Conservation (phyloP, 495 filamentous ascomycete species). For the Penicillium verhagenii region DNA sequence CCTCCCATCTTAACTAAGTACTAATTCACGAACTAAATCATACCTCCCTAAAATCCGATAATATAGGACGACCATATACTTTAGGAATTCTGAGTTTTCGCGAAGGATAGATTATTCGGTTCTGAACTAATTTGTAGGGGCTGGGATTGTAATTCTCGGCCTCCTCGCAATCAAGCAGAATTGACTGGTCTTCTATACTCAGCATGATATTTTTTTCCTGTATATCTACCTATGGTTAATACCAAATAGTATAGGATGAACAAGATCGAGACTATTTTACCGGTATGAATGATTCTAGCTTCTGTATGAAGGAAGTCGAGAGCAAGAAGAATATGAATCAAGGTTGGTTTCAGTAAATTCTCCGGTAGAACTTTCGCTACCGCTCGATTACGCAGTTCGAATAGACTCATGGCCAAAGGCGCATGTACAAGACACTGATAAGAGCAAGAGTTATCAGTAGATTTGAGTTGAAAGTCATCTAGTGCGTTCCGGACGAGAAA, state of each 20-base stretch:
- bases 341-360: conserved; percentile 14
- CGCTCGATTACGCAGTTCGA: conserved; percentile 10
- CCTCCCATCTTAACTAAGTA: conserved; percentile 19
- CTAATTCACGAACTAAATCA: conserved; percentile 9
- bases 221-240: conserved; percentile 21
- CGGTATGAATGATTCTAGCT: conserved; percentile 40
- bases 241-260: no score
- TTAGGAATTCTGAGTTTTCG: conserved; percentile 7
- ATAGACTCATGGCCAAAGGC: conserved; percentile 25
- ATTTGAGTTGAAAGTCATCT: conserved; percentile 22
- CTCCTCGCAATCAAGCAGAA: conserved; percentile 27
- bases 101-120: conserved; percentile 26
- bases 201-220: conserved; percentile 31
- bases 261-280: conserved; percentile 16
- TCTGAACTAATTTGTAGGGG: conserved; percentile 16
- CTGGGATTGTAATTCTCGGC: conserved; percentile 21
- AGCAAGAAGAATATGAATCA: conserved; percentile 32
- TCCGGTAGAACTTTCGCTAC: conserved; percentile 7
- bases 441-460: conserved; percentile 12
- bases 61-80: conserved; percentile 14
- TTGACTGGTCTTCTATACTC: conserved; percentile 28
- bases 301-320: conserved; percentile 33
- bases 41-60: conserved; percentile 34
- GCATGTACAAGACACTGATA: conserved; percentile 31
- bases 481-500: conserved; percentile 13